Evolutionary conservation across 1,139 yeast genomes (phyloP).

Genomic region (Diutina pseudorugosa): DNA sequence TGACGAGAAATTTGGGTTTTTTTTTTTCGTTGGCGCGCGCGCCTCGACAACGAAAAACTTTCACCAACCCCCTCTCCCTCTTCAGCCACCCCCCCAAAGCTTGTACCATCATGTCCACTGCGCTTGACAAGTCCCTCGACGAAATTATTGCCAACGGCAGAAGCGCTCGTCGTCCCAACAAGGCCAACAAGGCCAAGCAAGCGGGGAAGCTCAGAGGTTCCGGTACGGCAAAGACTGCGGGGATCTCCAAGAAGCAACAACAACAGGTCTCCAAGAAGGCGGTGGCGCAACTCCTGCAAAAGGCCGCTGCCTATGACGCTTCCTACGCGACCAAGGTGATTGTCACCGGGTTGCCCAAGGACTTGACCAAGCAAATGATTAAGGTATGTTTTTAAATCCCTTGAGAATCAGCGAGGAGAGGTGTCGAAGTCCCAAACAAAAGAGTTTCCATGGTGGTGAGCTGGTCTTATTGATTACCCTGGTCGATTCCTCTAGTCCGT

Average conservation of each 20-base stretch:
- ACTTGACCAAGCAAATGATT: conserved; percentile 64
- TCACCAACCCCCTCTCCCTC: not conserved
- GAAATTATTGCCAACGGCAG: conserved; percentile 74
- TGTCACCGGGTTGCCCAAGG: conserved; percentile 70
- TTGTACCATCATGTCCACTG: conserved; percentile 6
- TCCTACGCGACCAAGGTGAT: conserved; percentile 61
- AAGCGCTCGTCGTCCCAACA: conserved; percentile 18
- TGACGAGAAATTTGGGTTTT: not conserved
- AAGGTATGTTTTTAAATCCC: conserved; percentile 49
- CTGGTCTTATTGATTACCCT: not conserved
- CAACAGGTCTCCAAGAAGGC: conserved; percentile 21
- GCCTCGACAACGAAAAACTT: not conserved
- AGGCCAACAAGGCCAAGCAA: conserved; percentile 12
- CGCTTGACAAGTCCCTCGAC: conserved; percentile 85
- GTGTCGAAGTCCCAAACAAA: not conserved
- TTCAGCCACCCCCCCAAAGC: not conserved
- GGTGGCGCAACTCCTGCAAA: conserved; percentile 11
- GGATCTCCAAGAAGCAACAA: conserved; percentile 21
- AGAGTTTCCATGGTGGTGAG: not conserved
- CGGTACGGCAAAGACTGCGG: conserved; percentile 9
- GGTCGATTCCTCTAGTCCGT: not conserved
- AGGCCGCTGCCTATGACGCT: conserved; percentile 27
- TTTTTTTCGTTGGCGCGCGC: not conserved
- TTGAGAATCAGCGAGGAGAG: not conserved
- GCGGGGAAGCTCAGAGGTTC: conserved; percentile 7